Evolutionary conservation across 257 asterid species (phyloP), one percentile per base, ranked within the genome.

Genomic region (Solanum etuberosum): DNA sequence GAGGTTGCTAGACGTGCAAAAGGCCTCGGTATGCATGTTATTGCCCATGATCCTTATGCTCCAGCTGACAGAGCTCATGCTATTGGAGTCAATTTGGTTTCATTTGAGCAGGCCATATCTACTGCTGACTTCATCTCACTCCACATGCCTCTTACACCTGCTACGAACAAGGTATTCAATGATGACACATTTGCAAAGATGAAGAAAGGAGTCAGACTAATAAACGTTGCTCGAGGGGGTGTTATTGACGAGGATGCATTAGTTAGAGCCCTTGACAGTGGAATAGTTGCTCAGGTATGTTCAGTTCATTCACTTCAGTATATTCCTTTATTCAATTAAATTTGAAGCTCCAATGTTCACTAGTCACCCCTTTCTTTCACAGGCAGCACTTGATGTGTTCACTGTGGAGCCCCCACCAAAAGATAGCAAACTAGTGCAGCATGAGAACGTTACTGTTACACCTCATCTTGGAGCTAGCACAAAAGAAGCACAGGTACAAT

Each of bases 401-500:
- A 88, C 97, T 0, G 93, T 70, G 92, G 99, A 97, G 76, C 99
- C 99, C n/a, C 98, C 99, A 13, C 59, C 96, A 0, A 88, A 90
- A 86, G 98, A 96, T 74, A 93, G 98, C 92, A 97, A 94, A 86
- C 38, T 97, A 84, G 95, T 95, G 90, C 98, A 92, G 83, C 99
- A 95, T 70, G 94, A 92, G 92, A 95, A 95, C 86, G 98, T 97
- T 82, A 94, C 91, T 23, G 99, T 93, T n/a, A 97, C 99, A 20
- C 99, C 99, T 71, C 99, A 97, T 91, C 99, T 97, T 82, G 99
- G 99, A 90, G 99, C 99, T 46, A 97, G 99, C 94, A 97, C 99
- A 42, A 95, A 94, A 92, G 99, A 97, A 92, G 99, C 99, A 72
- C 99, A 97, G 98, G 99, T 95, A 87, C 84, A 88, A 83, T 27